Evolutionary conservation across 495 filamentous ascomycete species (phyloP), one percentile per base, ranked within the genome.

Genomic region (Talaromyces stipitatus): DNA sequence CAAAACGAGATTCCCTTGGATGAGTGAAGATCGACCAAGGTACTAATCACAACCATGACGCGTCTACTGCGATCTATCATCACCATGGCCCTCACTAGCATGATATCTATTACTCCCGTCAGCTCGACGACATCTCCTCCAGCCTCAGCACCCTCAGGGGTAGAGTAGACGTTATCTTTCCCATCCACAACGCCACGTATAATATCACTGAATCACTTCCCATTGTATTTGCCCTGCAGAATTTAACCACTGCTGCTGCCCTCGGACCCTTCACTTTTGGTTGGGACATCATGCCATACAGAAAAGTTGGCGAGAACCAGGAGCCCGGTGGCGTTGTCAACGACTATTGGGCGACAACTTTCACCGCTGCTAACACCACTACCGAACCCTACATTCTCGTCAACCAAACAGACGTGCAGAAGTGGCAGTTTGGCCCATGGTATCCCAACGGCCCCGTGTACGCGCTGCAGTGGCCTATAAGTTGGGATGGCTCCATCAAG

Each of bases 101-200:
- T 51, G 22, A 51, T 4, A 7, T 24, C 9, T 51, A 14, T 14
- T 12, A 51, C 14, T 22, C 28, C 48, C 47, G 22, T 8, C 48
- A 51, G 27, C 27, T 27, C 48, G 8, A 51, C 48, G 5, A 26
- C 22, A 3, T 47, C 43, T 47, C n/a, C 38, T 45, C 16, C 38
- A 6, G 18, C 26, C 16, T 28, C 48, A 10, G 4, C 14, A 28
- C 10, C 48, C 27, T 30, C 48, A 16, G 18, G 26, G 14, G n/a
- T 51, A 51, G 48, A 51, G 48, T 51, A 30, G 48, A 51, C 27
- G 1, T 51, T 30, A 51, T 51, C 27, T 51, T 51, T 20, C 48
- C 48, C 7, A 14, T 51, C n/a, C 48, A 30, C 48, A 51, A 51
- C 4, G 48, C 27, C 28, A 51, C 48, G 3, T 51, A 51, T 20